Evolutionary conservation across 495 filamentous ascomycete genomes (phyloP).

Genomic region (Xylaria intraflava): DNA sequence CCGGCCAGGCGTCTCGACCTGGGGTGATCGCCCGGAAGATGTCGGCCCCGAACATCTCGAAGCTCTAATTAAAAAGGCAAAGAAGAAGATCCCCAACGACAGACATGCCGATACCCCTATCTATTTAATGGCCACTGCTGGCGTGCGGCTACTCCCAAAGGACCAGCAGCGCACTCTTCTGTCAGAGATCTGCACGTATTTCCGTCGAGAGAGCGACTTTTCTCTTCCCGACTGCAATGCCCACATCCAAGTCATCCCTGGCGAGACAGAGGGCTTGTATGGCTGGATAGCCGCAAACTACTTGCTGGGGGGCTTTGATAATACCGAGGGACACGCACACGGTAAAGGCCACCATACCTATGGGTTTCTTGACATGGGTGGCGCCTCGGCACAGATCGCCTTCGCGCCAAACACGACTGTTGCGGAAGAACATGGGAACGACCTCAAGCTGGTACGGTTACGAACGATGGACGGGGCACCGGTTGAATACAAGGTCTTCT

Average conservation of each 20-base stretch:
- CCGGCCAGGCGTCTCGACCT: slow-evolving; percentile 85
- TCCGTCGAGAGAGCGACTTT: slow-evolving; percentile 72
- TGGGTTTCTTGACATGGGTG: slow-evolving; percentile 97
- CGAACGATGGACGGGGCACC: slow-evolving; percentile 70
- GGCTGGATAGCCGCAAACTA: slow-evolving; percentile 99
- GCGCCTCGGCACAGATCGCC: slow-evolving; percentile 93
- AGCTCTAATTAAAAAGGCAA: slow-evolving; percentile 73
- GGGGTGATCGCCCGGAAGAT: slow-evolving; percentile 64
- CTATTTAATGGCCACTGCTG: slow-evolving; percentile 94
- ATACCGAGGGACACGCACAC: slow-evolving; percentile 60
- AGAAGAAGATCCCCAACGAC: slow-evolving; percentile 69
- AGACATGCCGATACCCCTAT: slow-evolving; percentile 80
- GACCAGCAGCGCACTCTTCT: slow-evolving; percentile 64
- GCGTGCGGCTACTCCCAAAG: slow-evolving; percentile 82
- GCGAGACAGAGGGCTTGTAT: slow-evolving; percentile 95
- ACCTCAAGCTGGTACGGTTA: slow-evolving; percentile 78
- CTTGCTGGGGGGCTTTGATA: slow-evolving; percentile 84
- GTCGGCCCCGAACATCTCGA: slow-evolving; percentile 80
- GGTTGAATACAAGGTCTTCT: slow-evolving; percentile 81
- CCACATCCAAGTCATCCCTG: slow-evolving; percentile 91
- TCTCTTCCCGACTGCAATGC: slow-evolving; percentile 80
- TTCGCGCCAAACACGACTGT: slow-evolving; percentile 95
- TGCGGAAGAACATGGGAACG: slow-evolving; percentile 79
- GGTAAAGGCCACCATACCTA: slow-evolving; percentile 93
- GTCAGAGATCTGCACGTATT: slow-evolving; percentile 75